phyloP scores from a whole-genome alignment of 2,329 filamentous ascomycete species.

The Aspergillus calidoustus region DNA sequence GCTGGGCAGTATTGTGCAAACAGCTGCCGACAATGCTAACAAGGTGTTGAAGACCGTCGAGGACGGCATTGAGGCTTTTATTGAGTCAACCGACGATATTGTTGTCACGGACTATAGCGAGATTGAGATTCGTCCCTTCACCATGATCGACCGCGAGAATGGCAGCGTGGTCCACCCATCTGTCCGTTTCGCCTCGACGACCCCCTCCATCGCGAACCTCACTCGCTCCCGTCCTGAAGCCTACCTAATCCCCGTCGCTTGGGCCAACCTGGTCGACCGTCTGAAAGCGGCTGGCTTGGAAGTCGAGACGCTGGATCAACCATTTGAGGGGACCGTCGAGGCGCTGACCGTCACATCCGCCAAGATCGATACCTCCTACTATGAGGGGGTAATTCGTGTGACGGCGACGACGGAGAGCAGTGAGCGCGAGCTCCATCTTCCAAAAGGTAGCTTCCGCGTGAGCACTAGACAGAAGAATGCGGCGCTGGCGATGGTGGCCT shows the following conservation, averaged over 20 bases:
- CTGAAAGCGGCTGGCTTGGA: neutral
- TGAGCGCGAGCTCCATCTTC: neutral
- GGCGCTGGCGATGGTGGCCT: constrained; percentile 13
- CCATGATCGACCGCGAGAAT: constrained; percentile 7
- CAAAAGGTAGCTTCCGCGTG: constrained; percentile 9
- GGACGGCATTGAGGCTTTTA: constrained; percentile 6
- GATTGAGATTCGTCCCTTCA: neutral
- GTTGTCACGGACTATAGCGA: constrained; percentile 10
- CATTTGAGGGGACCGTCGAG: constrained; percentile 8
- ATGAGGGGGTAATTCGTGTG: constrained; percentile 12
- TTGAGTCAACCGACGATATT: neutral
- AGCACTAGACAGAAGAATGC: constrained; percentile 14
- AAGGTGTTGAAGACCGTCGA: constrained; percentile 8
- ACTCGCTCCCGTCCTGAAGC: constrained; percentile 12
- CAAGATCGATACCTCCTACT: constrained; percentile 8
- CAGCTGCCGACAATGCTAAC: constrained; percentile 6
- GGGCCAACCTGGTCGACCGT: constrained; percentile 4
- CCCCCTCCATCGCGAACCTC: constrained; percentile 7
- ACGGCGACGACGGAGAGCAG: constrained; percentile 6
- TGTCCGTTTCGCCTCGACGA: constrained; percentile 15
- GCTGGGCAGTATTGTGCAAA: constrained; percentile 12
- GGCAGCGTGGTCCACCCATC: constrained; percentile 10
- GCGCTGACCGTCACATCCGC: constrained; percentile 6
- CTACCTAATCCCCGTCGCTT: constrained; percentile 11
- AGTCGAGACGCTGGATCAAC: constrained; percentile 7